Conservation (phyloP, 2,329 filamentous ascomycete species). For the Aspergillus caelatus region DNA sequence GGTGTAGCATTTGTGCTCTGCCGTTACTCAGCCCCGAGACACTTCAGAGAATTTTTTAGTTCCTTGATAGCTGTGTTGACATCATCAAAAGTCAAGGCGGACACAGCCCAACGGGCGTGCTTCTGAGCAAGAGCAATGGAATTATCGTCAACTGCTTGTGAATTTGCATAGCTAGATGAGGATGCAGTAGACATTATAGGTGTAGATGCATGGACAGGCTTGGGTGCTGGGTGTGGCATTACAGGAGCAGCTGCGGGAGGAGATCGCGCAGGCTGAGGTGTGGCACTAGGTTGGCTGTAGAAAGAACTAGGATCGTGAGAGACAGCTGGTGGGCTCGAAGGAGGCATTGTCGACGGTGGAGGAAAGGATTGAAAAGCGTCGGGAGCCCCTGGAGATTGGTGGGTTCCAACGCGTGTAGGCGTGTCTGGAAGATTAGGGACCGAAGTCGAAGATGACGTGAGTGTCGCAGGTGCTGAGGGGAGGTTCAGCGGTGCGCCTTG, state of each 20-base stretch:
- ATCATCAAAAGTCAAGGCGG: conserved; percentile 95
- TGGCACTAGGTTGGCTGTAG: conserved; percentile 21
- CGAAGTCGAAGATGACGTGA: conserved; percentile 31
- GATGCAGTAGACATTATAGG: conserved; percentile 23
- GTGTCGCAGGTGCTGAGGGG: conserved; percentile 42
- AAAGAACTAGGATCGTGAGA: conserved; percentile 28
- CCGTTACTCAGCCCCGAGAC: conserved; percentile 64
- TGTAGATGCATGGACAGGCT: conserved; percentile 25
- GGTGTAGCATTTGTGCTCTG: background rate
- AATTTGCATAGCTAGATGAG: conserved; percentile 21
- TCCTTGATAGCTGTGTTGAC: conserved; percentile 87
- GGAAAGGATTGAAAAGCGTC: conserved; percentile 46
- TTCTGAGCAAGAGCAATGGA: conserved; percentile 83
- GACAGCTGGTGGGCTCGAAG: conserved; percentile 23
- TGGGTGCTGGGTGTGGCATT: conserved; percentile 21
- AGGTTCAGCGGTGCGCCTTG: conserved; percentile 36
- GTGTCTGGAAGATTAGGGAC: conserved; percentile 38
- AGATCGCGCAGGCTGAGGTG: conserved; percentile 28
- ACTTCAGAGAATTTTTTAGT: conserved; percentile 71
- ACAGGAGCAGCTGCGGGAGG: conserved; percentile 27
- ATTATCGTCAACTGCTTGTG: conserved; percentile 64
- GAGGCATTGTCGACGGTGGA: conserved; percentile 37
- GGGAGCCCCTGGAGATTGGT: conserved; percentile 18
- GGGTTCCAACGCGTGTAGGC: conserved; percentile 24
- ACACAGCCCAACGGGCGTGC: conserved; percentile 96